A percentile compares a stretch with the other conserved stretches of the same genome.
Evolutionary conservation across 352 stramenopile species (phyloP).

Genomic region (Phytophthora pistaciae): DNA sequence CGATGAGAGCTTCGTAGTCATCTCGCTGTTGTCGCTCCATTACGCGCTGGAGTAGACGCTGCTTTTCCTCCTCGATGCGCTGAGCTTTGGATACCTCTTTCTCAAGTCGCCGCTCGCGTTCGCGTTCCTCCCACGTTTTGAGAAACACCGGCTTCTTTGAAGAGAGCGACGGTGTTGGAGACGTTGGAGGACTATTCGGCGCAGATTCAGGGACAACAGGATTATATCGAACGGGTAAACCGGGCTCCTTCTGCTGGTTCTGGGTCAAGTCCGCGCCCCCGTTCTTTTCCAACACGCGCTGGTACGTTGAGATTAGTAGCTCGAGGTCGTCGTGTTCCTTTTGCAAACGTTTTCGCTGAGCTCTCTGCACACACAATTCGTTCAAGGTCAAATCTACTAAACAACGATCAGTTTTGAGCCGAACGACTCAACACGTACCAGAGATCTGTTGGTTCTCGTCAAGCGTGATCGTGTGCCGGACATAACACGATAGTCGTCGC

Average conservation of each 20-base stretch:
- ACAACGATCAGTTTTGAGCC: not conserved
- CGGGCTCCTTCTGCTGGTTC: slow-evolving; percentile 6
- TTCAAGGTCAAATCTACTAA: not conserved
- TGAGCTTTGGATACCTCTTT: slow-evolving; percentile 66
- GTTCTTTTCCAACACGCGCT: slow-evolving; percentile 53
- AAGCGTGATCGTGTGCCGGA: slow-evolving; percentile 24
- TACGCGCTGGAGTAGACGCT: slow-evolving; percentile 47
- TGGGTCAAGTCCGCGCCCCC: not conserved
- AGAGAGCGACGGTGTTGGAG: slow-evolving; percentile 29
- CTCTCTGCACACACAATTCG: slow-evolving; percentile 30
- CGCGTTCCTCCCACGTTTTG: slow-evolving; percentile 80
- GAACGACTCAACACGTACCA: slow-evolving; percentile 26
- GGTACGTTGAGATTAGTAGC: slow-evolving; percentile 61
- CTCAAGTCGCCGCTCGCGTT: slow-evolving; percentile 59
- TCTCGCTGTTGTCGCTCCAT: slow-evolving; percentile 44
- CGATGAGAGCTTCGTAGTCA: slow-evolving; percentile 20
- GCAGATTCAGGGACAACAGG: not conserved
- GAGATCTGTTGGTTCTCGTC: slow-evolving; percentile 29
- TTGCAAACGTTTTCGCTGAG: slow-evolving; percentile 49
- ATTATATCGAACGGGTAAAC: slow-evolving; percentile 6
- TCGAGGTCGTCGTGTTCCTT: slow-evolving; percentile 67
- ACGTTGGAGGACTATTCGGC: slow-evolving; percentile 13
- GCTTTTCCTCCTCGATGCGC: slow-evolving; percentile 75
- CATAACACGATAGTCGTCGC: slow-evolving; percentile 37
- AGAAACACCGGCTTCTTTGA: slow-evolving; percentile 68